Conservation (phyloP, 1,284 basidiomycete species). For the Exobasidium cylindrosporum region DNA sequence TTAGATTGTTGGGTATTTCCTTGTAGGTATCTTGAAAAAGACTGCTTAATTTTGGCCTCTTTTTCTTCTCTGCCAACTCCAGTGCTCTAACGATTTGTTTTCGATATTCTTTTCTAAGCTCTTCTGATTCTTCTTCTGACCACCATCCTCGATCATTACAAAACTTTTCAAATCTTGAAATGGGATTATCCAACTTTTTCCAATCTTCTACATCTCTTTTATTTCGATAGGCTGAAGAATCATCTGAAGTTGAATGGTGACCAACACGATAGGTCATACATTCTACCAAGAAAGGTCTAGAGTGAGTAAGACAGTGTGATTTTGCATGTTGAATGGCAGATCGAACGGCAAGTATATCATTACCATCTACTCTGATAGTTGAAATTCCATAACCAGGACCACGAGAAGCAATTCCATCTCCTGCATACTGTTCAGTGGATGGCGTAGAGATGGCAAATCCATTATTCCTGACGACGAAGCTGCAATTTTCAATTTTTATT, state of each 20-base stretch:
- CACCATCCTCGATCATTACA: slow-evolving; percentile 77
- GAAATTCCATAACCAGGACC: slow-evolving; percentile 86
- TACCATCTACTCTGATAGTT: slow-evolving; percentile 73
- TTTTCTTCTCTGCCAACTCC: slow-evolving; percentile 70
- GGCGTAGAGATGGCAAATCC: slow-evolving; percentile 95
- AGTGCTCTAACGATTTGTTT: slow-evolving; percentile 74
- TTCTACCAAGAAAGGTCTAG: slow-evolving; percentile 79
- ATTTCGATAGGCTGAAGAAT: slow-evolving; percentile 79
- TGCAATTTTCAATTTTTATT: slow-evolving; percentile 65
- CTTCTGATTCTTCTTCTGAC: slow-evolving; percentile 71
- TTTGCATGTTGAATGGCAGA: slow-evolving; percentile 77
- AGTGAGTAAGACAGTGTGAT: slow-evolving; percentile 69
- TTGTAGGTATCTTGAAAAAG: slow-evolving; percentile 81
- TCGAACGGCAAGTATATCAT: slow-evolving; percentile 84
- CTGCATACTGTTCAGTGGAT: slow-evolving; percentile 73
- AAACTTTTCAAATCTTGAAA: slow-evolving; percentile 77
- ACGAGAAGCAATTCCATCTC: slow-evolving; percentile 62
- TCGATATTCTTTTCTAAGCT: slow-evolving; percentile 68
- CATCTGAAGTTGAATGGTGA: slow-evolving; percentile 93
- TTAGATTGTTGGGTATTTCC: slow-evolving; percentile 60
- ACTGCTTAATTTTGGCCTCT: slow-evolving; percentile 69
- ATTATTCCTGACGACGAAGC: slow-evolving; percentile 66
- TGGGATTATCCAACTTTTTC: slow-evolving; percentile 68
- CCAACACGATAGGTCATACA: slow-evolving; percentile 64
- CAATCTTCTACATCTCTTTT: slow-evolving; percentile 14